A percentile compares a stretch with the other conserved stretches of the same genome.
These are phyloP conservation scores for Thielaviopsis populi DNA, from an alignment of 2,329 filamentous ascomycete species.

Conservation along the genomic window DNA sequence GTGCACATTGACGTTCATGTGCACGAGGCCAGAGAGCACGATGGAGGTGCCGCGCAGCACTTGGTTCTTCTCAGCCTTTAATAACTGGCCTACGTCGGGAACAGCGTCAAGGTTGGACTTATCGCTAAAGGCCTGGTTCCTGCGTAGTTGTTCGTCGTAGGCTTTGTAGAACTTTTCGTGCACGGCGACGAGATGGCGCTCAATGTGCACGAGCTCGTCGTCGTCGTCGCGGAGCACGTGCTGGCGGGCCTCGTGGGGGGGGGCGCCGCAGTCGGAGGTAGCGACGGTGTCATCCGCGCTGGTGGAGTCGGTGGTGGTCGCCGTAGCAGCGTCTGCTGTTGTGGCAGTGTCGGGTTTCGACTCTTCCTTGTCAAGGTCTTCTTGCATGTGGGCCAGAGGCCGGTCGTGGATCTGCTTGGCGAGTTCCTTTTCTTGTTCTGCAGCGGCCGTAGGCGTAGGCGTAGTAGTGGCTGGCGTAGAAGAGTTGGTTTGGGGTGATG, in stretches of 20 bases:
- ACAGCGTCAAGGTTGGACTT: slow-evolving; percentile 31
- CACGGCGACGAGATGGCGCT: slow-evolving; percentile 58
- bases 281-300: slow-evolving; percentile 19
- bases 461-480: not conserved
- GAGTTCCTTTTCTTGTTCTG: slow-evolving; percentile 74
- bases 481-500: slow-evolving; percentile 57
- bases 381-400: slow-evolving; percentile 81
- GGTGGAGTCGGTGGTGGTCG: slow-evolving; percentile 16
- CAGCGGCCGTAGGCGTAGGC: not conserved
- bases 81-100: slow-evolving; percentile 74
- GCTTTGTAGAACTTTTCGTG: slow-evolving; percentile 71
- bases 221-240: slow-evolving; percentile 84
- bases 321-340: not conserved
- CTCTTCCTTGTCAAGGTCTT: slow-evolving; percentile 73
- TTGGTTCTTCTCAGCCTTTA: slow-evolving; percentile 62
- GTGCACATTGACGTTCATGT: slow-evolving; percentile 62
- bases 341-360: slow-evolving; percentile 29
- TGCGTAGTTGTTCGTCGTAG: slow-evolving; percentile 41
- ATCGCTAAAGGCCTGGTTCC: not conserved
- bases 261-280: slow-evolving; percentile 21
- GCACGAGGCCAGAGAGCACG: slow-evolving; percentile 82
- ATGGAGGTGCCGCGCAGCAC: slow-evolving; percentile 63
- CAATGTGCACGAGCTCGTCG: slow-evolving; percentile 60
- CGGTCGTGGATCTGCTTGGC: slow-evolving; percentile 80
- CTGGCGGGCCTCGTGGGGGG: slow-evolving; percentile 28